A percentile compares a stretch with the other conserved stretches of the same genome.
Conservation (phyloP, 805 yeast genomes). For the Limtongozyma cylindracea region DNA sequence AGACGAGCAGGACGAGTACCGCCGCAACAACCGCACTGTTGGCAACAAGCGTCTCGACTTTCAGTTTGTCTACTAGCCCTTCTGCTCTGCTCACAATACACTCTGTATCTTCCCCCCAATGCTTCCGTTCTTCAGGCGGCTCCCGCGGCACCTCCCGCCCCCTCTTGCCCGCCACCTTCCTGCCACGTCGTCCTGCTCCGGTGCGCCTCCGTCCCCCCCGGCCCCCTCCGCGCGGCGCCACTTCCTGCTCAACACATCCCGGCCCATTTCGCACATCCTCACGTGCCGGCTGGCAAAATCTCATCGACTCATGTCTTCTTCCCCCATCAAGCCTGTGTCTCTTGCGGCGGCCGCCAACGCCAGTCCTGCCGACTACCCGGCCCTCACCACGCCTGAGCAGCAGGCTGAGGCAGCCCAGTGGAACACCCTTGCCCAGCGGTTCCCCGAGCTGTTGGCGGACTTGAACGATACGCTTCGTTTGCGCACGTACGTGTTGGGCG, state of each 20-base stretch:
- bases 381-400: no score
- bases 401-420: slow-evolving; percentile 60
- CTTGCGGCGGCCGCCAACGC: slow-evolving; percentile 8
- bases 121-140: no score
- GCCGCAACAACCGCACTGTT: slow-evolving; percentile 16
- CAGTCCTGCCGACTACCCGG: no score
- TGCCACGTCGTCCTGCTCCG: no score
- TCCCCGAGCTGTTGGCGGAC: slow-evolving; percentile 15
- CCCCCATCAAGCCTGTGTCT: slow-evolving; percentile 3
- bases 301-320: background rate
- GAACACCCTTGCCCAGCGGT: slow-evolving; percentile 40
- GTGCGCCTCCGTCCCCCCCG: no score
- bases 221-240: no score
- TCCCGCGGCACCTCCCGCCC: no score
- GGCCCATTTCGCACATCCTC: background rate
- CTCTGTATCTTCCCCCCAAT: no score
- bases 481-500: slow-evolving; percentile 48
- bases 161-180: no score
- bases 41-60: slow-evolving; percentile 37
- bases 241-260: background rate
- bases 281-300: background rate
- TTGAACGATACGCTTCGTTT: slow-evolving; percentile 49
- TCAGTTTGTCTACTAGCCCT: slow-evolving; percentile 9
- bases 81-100: no score
- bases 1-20: slow-evolving; percentile 24